Base-by-base conservation (phyloP, 2,329 filamentous ascomycete genomes). In the Xylaria sp. region DNA sequence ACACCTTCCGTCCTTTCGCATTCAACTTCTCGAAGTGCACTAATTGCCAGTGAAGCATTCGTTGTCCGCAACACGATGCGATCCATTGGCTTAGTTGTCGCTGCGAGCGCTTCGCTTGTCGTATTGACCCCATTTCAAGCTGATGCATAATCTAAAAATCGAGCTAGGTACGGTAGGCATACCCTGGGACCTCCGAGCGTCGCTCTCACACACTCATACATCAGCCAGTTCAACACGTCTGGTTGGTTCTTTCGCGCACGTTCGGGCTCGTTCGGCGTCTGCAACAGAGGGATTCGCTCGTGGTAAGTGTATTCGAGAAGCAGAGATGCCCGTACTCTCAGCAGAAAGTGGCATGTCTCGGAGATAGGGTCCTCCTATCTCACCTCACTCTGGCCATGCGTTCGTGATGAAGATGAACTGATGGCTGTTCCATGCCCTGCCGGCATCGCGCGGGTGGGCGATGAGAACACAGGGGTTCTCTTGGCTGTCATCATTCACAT, bases 381-480 rank as follows among this genome's bases (percentile, higher is more conserved):
- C 38, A 35, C 27, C 21, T 41, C n/a, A 29, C 15, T 17, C 37
- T 17, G 17, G 38, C 49, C 41, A 40, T 59, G 41, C 21, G 46
- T 54, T 54, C 59, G 41, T 48, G 59, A 29, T 25, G 44, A 15
- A 8, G n/a, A n/a, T n/a, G n/a, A n/a, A n/a, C n/a, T n/a, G n/a
- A n/a, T n/a, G n/a, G n/a, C n/a, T n/a, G n/a, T n/a, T n/a, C 29
- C 29, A 33, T 11, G 29, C 29, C 29, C 29, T 33, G 6, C 11
- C 29, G 29, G 29, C 11, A 33, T 11, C 29, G 29, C 29, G 6
- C 6, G 29, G 29, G 29, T 11, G 31, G 40, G n/a, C 15, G 47
- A 47, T 38, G 54, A 41, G 33, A 40, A 48, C 40, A 15, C 51
- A 52, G 52, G 65, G 66, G 66, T 65, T 66, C 62, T 66, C 66